Evolutionary conservation across 139 green algal genomes (phyloP), one percentile per base, ranked within the genome.

Genomic region (Volvox africanus): DNA sequence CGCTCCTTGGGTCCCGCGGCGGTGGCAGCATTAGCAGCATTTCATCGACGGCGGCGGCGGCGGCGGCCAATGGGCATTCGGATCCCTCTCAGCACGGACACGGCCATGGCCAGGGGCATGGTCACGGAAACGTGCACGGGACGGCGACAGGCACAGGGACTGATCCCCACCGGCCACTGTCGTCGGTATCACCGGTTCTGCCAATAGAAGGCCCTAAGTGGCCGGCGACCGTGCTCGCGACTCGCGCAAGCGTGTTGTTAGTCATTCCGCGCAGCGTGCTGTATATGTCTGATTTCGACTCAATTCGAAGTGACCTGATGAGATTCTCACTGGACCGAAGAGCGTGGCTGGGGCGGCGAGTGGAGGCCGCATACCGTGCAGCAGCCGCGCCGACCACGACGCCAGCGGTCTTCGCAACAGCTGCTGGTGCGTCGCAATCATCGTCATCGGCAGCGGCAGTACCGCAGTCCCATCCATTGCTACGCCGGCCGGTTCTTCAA

Each of bases 211-310:
- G 30, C 12, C 73, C 86, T 55, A 75, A 76, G 61, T 91, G 87
- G 87, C 87, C 87, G 9, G 61, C 87, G n/a, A 91, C 87, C 22
- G 87, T 91, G 61, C 76, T 91, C 0, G 35, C 87, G 33, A 17
- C 76, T 21, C 28, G 69, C 33, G n/a, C 76, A 1, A 86, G 68
- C 76, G 76, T 86, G 13, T 32, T 91, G 76, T 75, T 91, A 21
- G 76, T 91, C 12, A 44, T 91, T 2, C 87, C 69, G 14, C 69
- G 71, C 69, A 80, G 61, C 35, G 87, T 91, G 75, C 61, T 91
- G 71, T 91, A 79, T 61, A 78, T 86, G 87, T 21, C 61, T 5
- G 87, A 91, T 76, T 86, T 86, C 20, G 87, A 91, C 61, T 86
- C 77, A 55, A 37, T 91, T 16, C 87, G 87, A 3, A 37, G 35